Percentiles rank a stretch among this genome's conserved stretches.
Conservation (phyloP, 2,329 filamentous ascomycete genomes). For the Grosmannia serpens region DNA sequence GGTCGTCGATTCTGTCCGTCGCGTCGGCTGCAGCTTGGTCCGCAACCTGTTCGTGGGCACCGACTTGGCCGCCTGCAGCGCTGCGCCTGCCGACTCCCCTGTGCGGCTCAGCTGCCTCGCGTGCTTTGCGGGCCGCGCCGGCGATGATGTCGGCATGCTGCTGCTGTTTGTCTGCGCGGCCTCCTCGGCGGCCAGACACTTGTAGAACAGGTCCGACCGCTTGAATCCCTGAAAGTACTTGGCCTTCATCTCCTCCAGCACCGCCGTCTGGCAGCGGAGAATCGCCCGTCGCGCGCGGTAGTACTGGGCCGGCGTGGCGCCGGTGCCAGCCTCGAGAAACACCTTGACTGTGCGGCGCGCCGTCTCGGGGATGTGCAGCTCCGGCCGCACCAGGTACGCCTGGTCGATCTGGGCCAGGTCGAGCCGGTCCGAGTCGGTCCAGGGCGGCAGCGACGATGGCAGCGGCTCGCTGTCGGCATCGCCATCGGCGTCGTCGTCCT, state of each 20-base stretch:
- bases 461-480: slow-evolving; percentile 55
- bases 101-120: neutral
- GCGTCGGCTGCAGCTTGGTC: slow-evolving; percentile 13
- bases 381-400: slow-evolving; percentile 71
- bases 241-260: slow-evolving; percentile 74
- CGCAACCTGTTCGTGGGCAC: slow-evolving; percentile 1
- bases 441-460: slow-evolving; percentile 51
- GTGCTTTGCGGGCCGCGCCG: neutral
- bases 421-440: slow-evolving; percentile 73
- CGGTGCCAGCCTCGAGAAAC: slow-evolving; percentile 68
- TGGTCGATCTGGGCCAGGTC: slow-evolving; percentile 89
- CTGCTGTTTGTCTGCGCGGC: slow-evolving; percentile 28
- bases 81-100: neutral
- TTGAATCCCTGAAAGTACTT: slow-evolving; percentile 78
- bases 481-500: slow-evolving; percentile 59
- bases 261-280: slow-evolving; percentile 67
- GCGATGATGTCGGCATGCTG: slow-evolving; percentile 5
- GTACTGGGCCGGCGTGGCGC: slow-evolving; percentile 72
- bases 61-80: neutral
- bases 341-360: slow-evolving; percentile 59
- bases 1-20: slow-evolving; percentile 34
- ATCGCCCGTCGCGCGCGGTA: slow-evolving; percentile 71
- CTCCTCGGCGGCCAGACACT: slow-evolving; percentile 85
- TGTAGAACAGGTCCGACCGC: slow-evolving; percentile 88
- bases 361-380: slow-evolving; percentile 63